These are phyloP conservation scores for Saxophila tyrrhenica DNA, from an alignment of 495 filamentous ascomycete species.

Conservation along the genomic window DNA sequence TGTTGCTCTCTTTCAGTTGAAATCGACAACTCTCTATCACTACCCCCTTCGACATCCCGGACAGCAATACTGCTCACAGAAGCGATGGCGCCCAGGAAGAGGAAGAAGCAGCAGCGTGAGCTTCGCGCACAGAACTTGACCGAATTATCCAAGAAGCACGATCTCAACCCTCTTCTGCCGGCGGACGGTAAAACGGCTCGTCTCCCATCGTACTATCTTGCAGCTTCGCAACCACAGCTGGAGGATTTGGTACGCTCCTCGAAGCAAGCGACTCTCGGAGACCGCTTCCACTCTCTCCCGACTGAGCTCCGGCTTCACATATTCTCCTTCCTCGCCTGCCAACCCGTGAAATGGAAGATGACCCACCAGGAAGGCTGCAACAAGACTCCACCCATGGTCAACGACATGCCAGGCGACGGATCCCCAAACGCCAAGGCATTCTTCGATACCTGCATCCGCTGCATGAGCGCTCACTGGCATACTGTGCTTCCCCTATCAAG, in stretches of 20 bases:
- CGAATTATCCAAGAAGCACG: not conserved
- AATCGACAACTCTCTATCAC: no score
- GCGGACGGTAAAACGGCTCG: no score
- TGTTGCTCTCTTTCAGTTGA: no score
- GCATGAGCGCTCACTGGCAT: not conserved
- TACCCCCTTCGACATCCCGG: no score
- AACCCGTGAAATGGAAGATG: conserved; percentile 5
- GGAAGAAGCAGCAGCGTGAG: not conserved
- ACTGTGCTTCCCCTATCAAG: not conserved
- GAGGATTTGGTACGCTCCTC: no score
- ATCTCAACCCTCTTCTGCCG: not conserved
- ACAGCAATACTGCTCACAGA: not conserved
- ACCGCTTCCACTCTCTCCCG: conserved; percentile 13
- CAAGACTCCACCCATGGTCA: not conserved
- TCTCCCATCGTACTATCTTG: no score
- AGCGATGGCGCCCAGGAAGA: not conserved
- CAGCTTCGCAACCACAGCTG: no score
- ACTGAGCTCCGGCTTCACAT: conserved; percentile 9
- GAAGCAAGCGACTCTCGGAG: not conserved
- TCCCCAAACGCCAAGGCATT: not conserved
- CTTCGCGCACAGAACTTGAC: not conserved
- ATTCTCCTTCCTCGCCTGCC: conserved; percentile 6
- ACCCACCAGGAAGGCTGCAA: not conserved
- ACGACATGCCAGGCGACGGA: not conserved
- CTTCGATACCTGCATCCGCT: conserved; percentile 1